Base-by-base conservation (phyloP, 2,329 filamentous ascomycete species). In the Aspergillus nomiae region DNA sequence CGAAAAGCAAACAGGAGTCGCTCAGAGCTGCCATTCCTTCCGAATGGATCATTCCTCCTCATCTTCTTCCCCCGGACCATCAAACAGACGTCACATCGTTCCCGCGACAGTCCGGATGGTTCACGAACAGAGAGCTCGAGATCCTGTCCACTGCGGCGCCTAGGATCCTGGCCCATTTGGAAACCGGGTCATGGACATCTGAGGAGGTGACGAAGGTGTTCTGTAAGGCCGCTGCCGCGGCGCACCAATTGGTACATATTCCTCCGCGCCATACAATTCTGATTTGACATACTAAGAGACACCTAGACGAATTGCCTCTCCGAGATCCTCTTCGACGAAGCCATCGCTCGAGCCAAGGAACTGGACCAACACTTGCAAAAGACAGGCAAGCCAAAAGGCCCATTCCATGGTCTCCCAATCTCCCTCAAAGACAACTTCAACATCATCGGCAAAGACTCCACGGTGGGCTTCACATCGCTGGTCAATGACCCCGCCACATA, bases 291-390 rank as follows among this genome's bases (percentile, higher is more conserved):
- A 46, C 34, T 54, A 12, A 45, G 21, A 28, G 16, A 30, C 4
- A 11, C 8, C 12, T 53, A 86, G 84, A 87, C 84, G 45, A 88
- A 88, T 65, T 89, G 87, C 70, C 74, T 89, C 4, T 86, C 83
- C 0, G 85, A 88, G 65, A 82, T 83, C 28, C 80, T 88, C 60
- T 86, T 87, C 67, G 74, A 83, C 11, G 80, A 83, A 71, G 85
- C 85, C 3, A 77, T 87, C 54, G 71, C 78, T 34, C 78, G 78
- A 45, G 85, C 86, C 4, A 81, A 82, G 65, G 76, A 82, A 43
- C 79, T 87, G 0, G 86, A 89, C 69, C 77, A 82, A 0, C 79
- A 86, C 62, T 77, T 85, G 4, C 67, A 75, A 24, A 76, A 74
- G 56, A 83, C 70, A 7, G 74, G 74, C 7, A 66, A 73, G n/a